A percentile compares a stretch with the other conserved stretches of the same genome.
These are phyloP conservation scores for Martensiomyces pterosporus DNA, from an alignment of 192 early-diverging fungal genomes.

Conservation along the genomic window DNA sequence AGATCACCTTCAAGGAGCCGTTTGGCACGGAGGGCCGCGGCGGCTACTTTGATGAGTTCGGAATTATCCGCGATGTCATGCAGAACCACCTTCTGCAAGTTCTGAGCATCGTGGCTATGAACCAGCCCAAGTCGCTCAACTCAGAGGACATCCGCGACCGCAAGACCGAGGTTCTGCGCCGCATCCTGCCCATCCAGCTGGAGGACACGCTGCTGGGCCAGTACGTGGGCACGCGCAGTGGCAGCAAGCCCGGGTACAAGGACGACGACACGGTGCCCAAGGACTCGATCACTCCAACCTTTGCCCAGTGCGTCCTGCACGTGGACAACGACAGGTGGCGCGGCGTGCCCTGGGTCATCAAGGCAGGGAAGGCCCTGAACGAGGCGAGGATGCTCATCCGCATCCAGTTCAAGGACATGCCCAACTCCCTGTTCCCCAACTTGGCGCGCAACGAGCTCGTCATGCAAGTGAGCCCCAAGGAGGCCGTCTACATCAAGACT, in stretches of 20 bases:
- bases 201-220: constrained; percentile 87
- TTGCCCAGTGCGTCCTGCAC: constrained; percentile 77
- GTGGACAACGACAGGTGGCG: constrained; percentile 93
- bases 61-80: constrained; percentile 95
- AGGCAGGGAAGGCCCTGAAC: constrained; percentile 84
- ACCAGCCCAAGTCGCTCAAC: constrained; percentile 75
- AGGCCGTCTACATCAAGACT: constrained; percentile 94
- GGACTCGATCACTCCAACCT: constrained; percentile 82
- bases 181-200: constrained; percentile 66
- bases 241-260: constrained; percentile 79
- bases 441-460: constrained; percentile 90
- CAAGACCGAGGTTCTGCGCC: constrained; percentile 84
- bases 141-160: constrained; percentile 91
- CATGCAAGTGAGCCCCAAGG: constrained; percentile 87
- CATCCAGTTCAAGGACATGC: constrained; percentile 90
- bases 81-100: constrained; percentile 93
- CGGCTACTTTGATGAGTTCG: constrained; percentile 98
- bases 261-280: constrained; percentile 87
- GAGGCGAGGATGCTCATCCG: constrained; percentile 89
- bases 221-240: constrained; percentile 74
- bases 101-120: constrained; percentile 89
- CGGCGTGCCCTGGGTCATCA: constrained; percentile 61
- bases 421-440: constrained; percentile 70
- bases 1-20: constrained; percentile 96
- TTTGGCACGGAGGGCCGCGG: constrained; percentile 95